Evolutionary conservation across 2,329 filamentous ascomycete genomes (phyloP).

Genomic region (Fusarium sp.): DNA sequence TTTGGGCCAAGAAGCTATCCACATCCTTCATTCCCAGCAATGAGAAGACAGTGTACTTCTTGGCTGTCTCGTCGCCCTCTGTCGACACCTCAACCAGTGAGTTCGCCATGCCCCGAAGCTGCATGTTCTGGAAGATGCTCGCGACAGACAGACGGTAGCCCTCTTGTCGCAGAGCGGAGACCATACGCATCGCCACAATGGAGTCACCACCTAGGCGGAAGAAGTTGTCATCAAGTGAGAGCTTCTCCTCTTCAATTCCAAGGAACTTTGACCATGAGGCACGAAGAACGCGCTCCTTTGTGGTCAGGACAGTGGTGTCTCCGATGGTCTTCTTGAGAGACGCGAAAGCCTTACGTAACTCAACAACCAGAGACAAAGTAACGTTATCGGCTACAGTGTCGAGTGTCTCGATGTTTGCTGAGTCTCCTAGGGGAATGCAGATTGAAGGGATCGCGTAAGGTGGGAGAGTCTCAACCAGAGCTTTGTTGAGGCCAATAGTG

Average conservation of each 20-base stretch:
- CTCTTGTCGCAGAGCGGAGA: conserved; percentile 40
- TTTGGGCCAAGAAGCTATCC: conserved; percentile 30
- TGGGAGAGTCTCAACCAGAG: conserved; percentile 43
- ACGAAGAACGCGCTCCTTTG: conserved; percentile 36
- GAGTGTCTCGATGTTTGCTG: conserved; percentile 8
- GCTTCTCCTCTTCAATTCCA: conserved; percentile 35
- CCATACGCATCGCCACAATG: conserved; percentile 46
- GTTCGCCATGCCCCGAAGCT: conserved; percentile 43
- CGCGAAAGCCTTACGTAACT: conserved; percentile 33
- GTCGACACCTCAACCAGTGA: conserved; percentile 24
- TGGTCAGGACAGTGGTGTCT: conserved; percentile 33
- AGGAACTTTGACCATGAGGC: conserved; percentile 42
- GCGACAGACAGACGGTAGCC: conserved; percentile 45
- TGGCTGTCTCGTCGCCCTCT: neutral
- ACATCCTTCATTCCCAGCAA: conserved; percentile 31
- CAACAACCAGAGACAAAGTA: conserved; percentile 28
- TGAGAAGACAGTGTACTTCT: conserved; percentile 41
- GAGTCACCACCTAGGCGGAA: conserved; percentile 47
- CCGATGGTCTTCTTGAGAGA: conserved; percentile 30
- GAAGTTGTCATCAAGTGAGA: conserved; percentile 46
- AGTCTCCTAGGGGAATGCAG: conserved; percentile 28
- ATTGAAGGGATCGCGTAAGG: conserved; percentile 45
- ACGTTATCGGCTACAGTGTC: conserved; percentile 1
- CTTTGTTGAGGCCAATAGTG: conserved; percentile 43
- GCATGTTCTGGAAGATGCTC: conserved; percentile 47